A percentile compares a stretch with the other conserved stretches of the same genome.
Evolutionary conservation across 441 rosid species (phyloP).

Genomic region (Adansonia grandidieri): DNA sequence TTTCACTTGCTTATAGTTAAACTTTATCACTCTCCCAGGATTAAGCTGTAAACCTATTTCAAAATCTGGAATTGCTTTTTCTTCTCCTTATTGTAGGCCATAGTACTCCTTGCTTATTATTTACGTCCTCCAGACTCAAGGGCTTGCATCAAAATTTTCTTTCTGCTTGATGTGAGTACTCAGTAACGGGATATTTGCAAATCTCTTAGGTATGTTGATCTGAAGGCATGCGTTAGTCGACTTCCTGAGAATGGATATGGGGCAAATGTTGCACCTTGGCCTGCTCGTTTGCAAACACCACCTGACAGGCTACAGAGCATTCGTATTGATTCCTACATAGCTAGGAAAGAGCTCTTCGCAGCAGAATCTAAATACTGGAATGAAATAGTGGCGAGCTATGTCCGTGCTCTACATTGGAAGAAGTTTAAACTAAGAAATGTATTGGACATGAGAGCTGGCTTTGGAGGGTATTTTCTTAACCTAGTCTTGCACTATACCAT

Average conservation of each 20-base stretch:
- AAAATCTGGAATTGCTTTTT: conserved; percentile 8
- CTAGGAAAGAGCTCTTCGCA: conserved; percentile 87
- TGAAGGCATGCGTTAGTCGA: conserved; percentile 84
- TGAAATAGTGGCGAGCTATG: conserved; percentile 73
- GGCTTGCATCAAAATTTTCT: conserved; percentile 15
- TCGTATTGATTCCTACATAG: conserved; percentile 78
- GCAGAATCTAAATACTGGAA: conserved; percentile 94
- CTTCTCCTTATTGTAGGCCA: conserved; percentile 22
- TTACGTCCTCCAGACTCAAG: conserved; percentile 5
- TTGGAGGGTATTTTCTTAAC: conserved; percentile 75
- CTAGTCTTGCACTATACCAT: conserved; percentile 17
- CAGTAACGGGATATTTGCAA: neutral
- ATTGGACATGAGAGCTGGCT: conserved; percentile 96
- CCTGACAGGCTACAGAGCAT: conserved; percentile 93
- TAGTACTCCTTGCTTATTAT: conserved; percentile 7
- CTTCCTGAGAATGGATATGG: conserved; percentile 89
- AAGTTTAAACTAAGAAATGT: conserved; percentile 82
- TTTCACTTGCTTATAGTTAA: neutral
- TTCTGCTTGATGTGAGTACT: conserved; percentile 25
- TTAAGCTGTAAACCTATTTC: neutral
- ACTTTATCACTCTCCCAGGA: neutral
- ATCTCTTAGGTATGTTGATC: conserved; percentile 73
- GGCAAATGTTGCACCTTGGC: conserved; percentile 76
- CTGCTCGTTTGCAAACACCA: conserved; percentile 79
- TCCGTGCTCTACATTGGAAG: conserved; percentile 80